Base-by-base conservation (phyloP, 495 filamentous ascomycete genomes). In the Penicillium dipodomyicola region DNA sequence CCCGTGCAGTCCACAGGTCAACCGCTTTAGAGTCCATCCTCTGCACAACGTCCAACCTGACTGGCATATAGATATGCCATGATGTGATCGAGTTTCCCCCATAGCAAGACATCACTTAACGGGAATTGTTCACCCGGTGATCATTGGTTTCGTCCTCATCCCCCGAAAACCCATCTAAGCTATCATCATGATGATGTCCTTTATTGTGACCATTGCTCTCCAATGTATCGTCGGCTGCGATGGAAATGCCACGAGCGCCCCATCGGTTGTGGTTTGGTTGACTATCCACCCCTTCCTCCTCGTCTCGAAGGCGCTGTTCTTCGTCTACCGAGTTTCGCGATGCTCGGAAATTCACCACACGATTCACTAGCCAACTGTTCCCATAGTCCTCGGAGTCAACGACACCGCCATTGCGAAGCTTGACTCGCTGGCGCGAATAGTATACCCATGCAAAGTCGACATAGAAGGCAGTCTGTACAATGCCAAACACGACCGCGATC, bases 361-460 rank as follows among this genome's bases (percentile, higher is more conserved):
- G 76, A 55, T 70, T 82, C 45, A 77, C 70, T 17, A 98, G 74
- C 81, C 92, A 97, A 52, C 92, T 89, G 45, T 87, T 84, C 33
- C 85, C 77, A 51, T 93, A 80, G 68, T 98, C 94, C 43, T 97
- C 93, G 6, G 85, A 86, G 65, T 98, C 94, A n/a, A 98, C 90
- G 17, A 97, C 81, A 4, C 90, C 92, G 54, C 93, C 93, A 57
- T 87, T 86, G 43, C 94, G 82, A 5, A 98, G 86, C 82, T 97
- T 97, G 63, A 98, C 92, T 33, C 91, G 83, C 74, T 97, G 95
- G 35, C 94, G 81, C 4, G 87, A 87, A 75, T 88, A 96, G 76
- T 98, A 98, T 1, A 98, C 91, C 92, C 92, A 97, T 23, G 88
- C 91, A 67, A 98, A 98, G 69, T 98, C 95, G 60, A 92, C 67